Evolutionary conservation across 2,329 filamentous ascomycete genomes (phyloP).

Genomic region (Alternaria novae-zelandiae): DNA sequence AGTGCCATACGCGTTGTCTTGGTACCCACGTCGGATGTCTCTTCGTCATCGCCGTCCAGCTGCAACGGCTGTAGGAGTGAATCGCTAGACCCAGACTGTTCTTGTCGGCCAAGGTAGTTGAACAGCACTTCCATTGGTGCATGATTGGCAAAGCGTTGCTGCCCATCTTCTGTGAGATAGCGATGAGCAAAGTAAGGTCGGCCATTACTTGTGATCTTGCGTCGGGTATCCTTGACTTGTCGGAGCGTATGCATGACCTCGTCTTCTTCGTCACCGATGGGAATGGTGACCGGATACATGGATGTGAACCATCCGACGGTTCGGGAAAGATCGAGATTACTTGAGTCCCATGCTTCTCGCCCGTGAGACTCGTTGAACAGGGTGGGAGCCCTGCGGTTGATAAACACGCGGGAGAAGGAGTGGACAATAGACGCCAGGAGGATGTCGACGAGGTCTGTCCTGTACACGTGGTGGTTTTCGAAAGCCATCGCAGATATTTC

Average conservation of each 20-base stretch:
- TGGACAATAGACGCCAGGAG: conserved; percentile 62
- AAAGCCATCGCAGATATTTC: conserved; percentile 29
- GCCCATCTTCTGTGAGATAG: conserved; percentile 38
- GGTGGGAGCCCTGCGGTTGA: conserved; percentile 58
- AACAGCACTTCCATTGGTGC: conserved; percentile 66
- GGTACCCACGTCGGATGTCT: conserved; percentile 36
- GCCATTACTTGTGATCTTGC: conserved; percentile 54
- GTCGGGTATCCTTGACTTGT: conserved; percentile 61
- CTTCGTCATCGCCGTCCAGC: conserved; percentile 33
- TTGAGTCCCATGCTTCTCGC: conserved; percentile 50
- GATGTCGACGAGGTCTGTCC: conserved; percentile 61
- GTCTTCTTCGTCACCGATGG: conserved; percentile 53
- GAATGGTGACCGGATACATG: conserved; percentile 58
- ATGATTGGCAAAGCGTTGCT: conserved; percentile 43
- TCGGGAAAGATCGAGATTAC: conserved; percentile 59
- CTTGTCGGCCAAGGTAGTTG: conserved; percentile 60
- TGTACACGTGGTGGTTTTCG: conserved; percentile 51
- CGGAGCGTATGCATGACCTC: conserved; percentile 61
- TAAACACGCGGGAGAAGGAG: conserved; percentile 63
- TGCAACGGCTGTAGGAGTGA: conserved; percentile 52
- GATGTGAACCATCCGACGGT: conserved; percentile 69
- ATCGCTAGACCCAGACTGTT: conserved; percentile 56
- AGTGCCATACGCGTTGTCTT: conserved; percentile 37
- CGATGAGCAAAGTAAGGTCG: conserved; percentile 57
- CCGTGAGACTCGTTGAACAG: conserved; percentile 54